Conservation (phyloP, 345 rosid genomes). For the Gynandropsis gynandra region DNA sequence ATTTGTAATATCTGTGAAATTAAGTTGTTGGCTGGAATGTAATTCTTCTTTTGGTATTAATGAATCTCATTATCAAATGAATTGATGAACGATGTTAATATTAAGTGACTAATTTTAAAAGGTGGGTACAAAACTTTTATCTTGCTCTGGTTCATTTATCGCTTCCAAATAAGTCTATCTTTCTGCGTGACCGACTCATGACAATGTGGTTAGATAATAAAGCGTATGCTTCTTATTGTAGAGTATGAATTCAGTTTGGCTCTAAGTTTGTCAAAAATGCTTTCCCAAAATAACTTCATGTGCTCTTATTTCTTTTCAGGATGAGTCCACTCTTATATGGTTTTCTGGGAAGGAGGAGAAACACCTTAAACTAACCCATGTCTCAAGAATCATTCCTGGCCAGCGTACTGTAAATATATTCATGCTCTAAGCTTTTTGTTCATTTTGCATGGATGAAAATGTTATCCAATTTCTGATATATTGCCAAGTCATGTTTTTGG, state of each 20-base stretch:
- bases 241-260: neutral
- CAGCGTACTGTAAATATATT: slow-evolving; percentile 66
- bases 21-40: neutral
- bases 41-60: neutral
- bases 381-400: slow-evolving; percentile 66
- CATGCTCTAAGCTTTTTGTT: neutral
- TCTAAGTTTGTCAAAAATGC: neutral
- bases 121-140: neutral
- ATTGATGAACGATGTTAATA: neutral
- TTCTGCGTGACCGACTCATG: neutral
- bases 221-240: neutral
- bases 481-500: neutral
- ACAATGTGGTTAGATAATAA: too few relatives aligned
- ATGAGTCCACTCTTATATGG: slow-evolving; percentile 72
- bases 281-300: neutral
- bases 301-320: slow-evolving; percentile 35
- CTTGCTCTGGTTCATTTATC: neutral
- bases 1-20: neutral
- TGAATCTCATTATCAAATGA: neutral
- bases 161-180: neutral
- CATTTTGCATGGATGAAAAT: slow-evolving; percentile 5
- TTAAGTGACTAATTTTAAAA: neutral
- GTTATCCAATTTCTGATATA: neutral
- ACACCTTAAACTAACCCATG: slow-evolving; percentile 57
- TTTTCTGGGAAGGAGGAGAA: slow-evolving; percentile 71